These are phyloP conservation scores for Tricholoma sp. DNA, from an alignment of 768 basidiomycete species.

Conservation along the genomic window DNA sequence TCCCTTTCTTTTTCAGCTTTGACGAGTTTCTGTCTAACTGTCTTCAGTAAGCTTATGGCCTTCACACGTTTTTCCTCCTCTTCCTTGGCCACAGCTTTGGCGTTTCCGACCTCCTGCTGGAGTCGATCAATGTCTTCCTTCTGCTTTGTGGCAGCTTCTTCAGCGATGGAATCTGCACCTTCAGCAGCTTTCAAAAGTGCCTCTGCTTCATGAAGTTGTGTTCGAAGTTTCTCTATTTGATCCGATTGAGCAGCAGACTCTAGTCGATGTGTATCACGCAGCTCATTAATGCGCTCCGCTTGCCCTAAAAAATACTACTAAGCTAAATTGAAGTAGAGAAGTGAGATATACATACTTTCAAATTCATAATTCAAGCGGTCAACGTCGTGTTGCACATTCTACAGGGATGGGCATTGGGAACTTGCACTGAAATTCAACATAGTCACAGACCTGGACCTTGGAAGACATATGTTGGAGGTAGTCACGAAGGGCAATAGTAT, in stretches of 20 bases:
- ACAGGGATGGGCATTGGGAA: neutral
- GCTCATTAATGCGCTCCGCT: constrained; percentile 77
- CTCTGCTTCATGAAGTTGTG: constrained; percentile 67
- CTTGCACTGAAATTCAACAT: neutral
- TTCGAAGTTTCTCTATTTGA: constrained; percentile 64
- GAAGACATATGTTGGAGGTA: constrained; percentile 62
- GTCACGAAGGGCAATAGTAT: constrained; percentile 63
- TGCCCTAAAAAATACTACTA: constrained; percentile 51
- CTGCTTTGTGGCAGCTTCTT: constrained; percentile 45
- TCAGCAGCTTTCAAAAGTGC: constrained; percentile 59
- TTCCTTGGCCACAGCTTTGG: constrained; percentile 68
- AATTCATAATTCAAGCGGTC: constrained; percentile 69
- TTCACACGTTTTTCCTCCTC: constrained; percentile 98
- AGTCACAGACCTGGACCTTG: constrained; percentile 60
- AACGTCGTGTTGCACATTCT: constrained; percentile 78
- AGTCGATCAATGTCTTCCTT: constrained; percentile 54
- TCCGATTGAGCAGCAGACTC: constrained; percentile 77
- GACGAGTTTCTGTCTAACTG: constrained; percentile 94
- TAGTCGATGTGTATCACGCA: constrained; percentile 76
- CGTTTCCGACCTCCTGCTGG: constrained; percentile 56
- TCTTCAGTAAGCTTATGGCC: constrained; percentile 88
- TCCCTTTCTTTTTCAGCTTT: constrained; percentile 94
- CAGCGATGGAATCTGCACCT: constrained; percentile 38
- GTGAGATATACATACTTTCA: constrained; percentile 47
- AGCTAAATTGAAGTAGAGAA: neutral